These are phyloP conservation scores for Citrus trifoliata DNA, from an alignment of 345 rosid genomes.

Conservation along the genomic window DNA sequence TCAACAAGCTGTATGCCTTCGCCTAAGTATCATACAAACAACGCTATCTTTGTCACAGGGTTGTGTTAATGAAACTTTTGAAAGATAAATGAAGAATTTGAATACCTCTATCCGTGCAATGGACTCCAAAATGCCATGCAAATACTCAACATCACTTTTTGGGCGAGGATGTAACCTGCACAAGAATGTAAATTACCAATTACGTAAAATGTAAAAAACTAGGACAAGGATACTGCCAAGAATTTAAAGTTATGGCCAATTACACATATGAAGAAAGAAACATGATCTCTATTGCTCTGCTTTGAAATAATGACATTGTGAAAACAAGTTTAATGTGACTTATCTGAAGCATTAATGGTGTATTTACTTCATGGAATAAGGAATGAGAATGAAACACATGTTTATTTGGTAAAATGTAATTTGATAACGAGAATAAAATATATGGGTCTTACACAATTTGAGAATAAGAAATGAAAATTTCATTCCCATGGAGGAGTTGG, in stretches of 20 bases:
- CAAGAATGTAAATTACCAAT: neutral
- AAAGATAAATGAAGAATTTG: neutral
- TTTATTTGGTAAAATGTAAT: no score
- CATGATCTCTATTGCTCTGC: neutral
- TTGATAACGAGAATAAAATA: no score
- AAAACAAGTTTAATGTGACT: neutral
- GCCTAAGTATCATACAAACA: constrained; percentile 37
- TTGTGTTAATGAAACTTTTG: neutral
- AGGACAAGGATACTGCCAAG: neutral
- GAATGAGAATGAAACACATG: no score
- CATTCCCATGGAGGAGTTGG: no score
- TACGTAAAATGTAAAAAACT: neutral
- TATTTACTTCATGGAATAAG: no score
- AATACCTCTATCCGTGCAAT: constrained; percentile 87
- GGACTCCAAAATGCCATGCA: constrained; percentile 91
- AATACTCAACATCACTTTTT: constrained; percentile 64
- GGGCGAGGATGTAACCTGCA: constrained; percentile 88
- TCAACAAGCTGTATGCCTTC: constrained; percentile 64
- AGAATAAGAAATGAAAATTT: accelerated
- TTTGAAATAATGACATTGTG: neutral
- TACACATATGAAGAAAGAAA: neutral
- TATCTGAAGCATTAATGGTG: neutral
- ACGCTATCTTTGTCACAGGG: neutral
- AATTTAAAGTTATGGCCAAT: neutral
- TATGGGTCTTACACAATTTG: no score